Base-by-base conservation (phyloP, 2,329 filamentous ascomycete genomes). In the Tolypocladium paradoxum region DNA sequence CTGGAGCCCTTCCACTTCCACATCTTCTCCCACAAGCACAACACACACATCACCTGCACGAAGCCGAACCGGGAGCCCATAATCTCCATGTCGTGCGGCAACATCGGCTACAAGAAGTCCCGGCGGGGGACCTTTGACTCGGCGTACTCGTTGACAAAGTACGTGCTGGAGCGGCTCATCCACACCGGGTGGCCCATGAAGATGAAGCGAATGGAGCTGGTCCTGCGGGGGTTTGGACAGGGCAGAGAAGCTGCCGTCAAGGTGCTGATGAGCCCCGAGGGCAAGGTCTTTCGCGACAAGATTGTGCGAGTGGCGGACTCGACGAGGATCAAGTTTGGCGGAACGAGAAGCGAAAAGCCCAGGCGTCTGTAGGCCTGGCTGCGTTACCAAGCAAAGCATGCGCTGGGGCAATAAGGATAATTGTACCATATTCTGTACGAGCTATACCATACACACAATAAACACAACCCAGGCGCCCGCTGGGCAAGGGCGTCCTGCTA, bases 271-370 rank as follows among this genome's bases (percentile, higher is more conserved):
- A 91, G 92, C 36, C 84, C 78, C 24, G 92, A 99, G 69, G 93
- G 93, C 54, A 84, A 82, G 65, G 69, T 83, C 62, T 71, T 97
- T 59, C 81, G 90, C 60, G 75, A 79, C 34, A 83, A 87, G 73
- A 87, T 99, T 59, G 76, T 82, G 43, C 84, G 84, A 61, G 87
- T 99, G 56, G 84, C 88, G 34, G 93, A 99, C 73, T 78, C 83
- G 40, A 97, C 92, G 53, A 87, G 87, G 64, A 71, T 97, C 70
- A 99, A 99, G 77, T 96, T 97, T 76, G 93, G 91, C 72, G 95
- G 93, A 65, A 89, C 88, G 38, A 88, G 91, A 71, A 92, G 90
- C 75, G 81, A 80, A 69, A 88, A 85, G 68, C 86, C 84, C 38
- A 91, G 91, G 72, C 86, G 93, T 74, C 73, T 97, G 74, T 74